Evolutionary conservation across 129 eudicot species (phyloP), one percentile per base, ranked within the genome.

Genomic region (Pittosporum tobira): DNA sequence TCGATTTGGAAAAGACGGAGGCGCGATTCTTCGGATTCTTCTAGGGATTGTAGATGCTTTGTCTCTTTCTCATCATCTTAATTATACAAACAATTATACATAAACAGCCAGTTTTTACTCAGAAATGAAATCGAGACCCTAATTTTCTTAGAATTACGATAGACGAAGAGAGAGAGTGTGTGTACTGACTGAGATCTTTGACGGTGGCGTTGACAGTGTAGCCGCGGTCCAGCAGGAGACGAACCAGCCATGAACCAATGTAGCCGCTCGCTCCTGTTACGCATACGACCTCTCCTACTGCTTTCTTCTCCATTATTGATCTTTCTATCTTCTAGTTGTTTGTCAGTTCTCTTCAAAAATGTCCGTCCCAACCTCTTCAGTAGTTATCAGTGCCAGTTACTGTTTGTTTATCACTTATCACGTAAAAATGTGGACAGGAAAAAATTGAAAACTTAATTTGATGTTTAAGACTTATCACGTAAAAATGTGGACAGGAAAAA

Each of bases 181-280:
- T 18, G n/a, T 12, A 10, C n/a, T 51, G 23, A 89, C 97, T 60
- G 88, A 91, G 84, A 63, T 83, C 64, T 74, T 78, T 71, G 65
- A 91, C 85, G 72, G 95, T 91, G 79, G 95, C 98, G 68, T 91
- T 80, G 45, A 91, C 95, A 49, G 90, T 63, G 94, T 91, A 91
- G 81, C 98, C 98, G 51, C 98, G 95, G 46, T 69, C 63, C 60
- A 91, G 98, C 65, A 91, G 98, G 60, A 83, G 85, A 13, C 74
- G 68, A 47, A 91, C 81, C 20, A 91, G 69, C 83, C 84, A 81
- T 0, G 95, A 81, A 45, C 98, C 98, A 44, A 83, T 91, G 70
- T 26, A 85, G 59, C 97, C 97, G 63, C 95, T 90, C 58, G 80
- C 97, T 43, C 97, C 97, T 2, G 97, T 91, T 5, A 91, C 95